Base-by-base conservation (phyloP, 129 eudicot genomes). In the Cynara cardunculus region DNA sequence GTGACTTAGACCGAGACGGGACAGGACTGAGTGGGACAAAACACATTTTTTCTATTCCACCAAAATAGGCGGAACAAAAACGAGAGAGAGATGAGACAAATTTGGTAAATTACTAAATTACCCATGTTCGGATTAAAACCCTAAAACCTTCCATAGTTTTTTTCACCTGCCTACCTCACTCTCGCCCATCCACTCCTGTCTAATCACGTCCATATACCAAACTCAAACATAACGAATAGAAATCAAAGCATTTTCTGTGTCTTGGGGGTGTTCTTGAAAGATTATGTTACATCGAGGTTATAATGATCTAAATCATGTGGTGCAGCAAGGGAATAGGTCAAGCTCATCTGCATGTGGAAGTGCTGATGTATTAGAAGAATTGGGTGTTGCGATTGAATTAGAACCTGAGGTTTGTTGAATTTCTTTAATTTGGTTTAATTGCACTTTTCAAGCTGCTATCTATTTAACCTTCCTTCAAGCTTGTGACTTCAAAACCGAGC, bases 291-390 rank as follows among this genome's bases (percentile, higher is more conserved):
- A 11, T 37, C 37, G 77, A 71, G 67, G 70, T 62, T 80, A 73
- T 80, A 64, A 35, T 39, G 81, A 70, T 78, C 53, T 16, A 67
- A 69, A 34, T 77, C 70, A 46, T 78, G 66, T 76, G 21, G 80
- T 84, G 72, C 93, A 93, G 98, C 98, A 93, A 93, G 98, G 98
- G 71, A 93, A 79, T 78, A 87, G 98, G 73, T 93, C 98, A 67
- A 91, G 98, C 79, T 93, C 98, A 27, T 93, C 98, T 67, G 96
- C 98, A 61, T 93, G 98, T 82, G 98, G 98, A 71, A 94, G 98
- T 87, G 98, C 98, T 0, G 98, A 94, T 86, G 98, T 91, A 39
- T 84, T 94, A 76, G 98, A 94, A 83, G 95, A 87, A 80, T 83
- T 94, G 83, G 98, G 98, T 41, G 89, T 94, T 84, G 91, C 86